Conservation (phyloP, 2,329 filamentous ascomycete species). For the Pseudocercospora crystallina region DNA sequence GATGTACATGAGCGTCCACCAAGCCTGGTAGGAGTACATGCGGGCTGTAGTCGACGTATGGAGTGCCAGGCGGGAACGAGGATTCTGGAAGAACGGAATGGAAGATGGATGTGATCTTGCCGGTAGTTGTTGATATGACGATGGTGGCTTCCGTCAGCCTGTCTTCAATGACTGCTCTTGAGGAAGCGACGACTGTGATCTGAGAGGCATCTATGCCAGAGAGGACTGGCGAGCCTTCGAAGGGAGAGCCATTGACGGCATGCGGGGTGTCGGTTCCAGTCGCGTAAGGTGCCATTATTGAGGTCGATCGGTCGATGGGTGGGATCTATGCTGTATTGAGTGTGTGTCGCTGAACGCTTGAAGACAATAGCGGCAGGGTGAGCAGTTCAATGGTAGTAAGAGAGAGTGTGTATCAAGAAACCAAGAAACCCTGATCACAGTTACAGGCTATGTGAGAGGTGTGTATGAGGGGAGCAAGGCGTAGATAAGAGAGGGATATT, state of each 20-base stretch:
- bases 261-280: constrained; percentile 31
- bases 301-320: not conserved
- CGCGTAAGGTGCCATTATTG: constrained; percentile 32
- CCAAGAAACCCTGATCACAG: not conserved
- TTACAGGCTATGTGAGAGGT: not conserved
- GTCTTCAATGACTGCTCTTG: constrained; percentile 75
- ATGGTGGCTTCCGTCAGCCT: constrained; percentile 80
- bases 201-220: constrained; percentile 19
- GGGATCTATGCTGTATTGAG: not conserved
- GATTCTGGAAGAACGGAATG: constrained; percentile 71
- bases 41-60: constrained; percentile 82
- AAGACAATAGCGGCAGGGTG: too few relatives aligned
- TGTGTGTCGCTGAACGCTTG: too few relatives aligned
- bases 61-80: constrained; percentile 69
- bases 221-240: constrained; percentile 18
- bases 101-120: constrained; percentile 79
- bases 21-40: constrained; percentile 83
- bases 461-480: constrained; percentile 5
- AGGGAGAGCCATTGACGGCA: constrained; percentile 14
- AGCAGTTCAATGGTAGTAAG: not conserved
- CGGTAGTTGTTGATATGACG: constrained; percentile 71
- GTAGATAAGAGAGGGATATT: constrained; percentile 17
- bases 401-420: not conserved
- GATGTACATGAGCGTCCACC: constrained; percentile 94
- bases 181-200: constrained; percentile 78